phyloP scores from a whole-genome alignment of 495 filamentous ascomycete species.

The Tuber magnatum region DNA sequence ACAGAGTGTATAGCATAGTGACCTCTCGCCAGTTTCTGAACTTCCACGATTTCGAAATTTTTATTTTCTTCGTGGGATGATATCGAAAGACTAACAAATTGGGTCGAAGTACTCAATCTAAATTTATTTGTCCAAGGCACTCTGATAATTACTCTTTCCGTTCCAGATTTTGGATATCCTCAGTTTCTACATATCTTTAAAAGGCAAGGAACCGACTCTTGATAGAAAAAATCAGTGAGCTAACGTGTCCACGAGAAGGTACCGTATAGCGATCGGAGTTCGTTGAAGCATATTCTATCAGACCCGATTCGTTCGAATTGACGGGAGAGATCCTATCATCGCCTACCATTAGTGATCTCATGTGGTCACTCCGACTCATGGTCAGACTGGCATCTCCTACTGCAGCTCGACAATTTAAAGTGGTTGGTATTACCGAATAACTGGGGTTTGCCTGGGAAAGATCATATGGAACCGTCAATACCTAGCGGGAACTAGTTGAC shows the following conservation, averaged over 20 bases:
- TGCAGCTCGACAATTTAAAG: background rate
- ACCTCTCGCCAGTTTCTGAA: background rate
- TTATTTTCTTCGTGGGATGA: background rate
- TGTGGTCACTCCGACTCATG: background rate
- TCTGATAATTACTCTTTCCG: background rate
- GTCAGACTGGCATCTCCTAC: background rate
- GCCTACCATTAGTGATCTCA: background rate
- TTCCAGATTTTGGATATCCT: background rate
- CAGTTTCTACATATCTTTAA: too few relatives aligned
- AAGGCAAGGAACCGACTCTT: background rate
- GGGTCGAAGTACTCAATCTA: too few relatives aligned
- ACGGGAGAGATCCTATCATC: background rate
- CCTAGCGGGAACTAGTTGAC: too few relatives aligned
- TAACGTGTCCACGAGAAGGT: background rate
- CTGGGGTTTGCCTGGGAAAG: too few relatives aligned
- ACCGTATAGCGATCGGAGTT: background rate
- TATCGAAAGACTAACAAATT: background rate
- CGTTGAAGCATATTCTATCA: background rate
- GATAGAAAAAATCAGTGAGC: background rate
- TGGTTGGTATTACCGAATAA: background rate
- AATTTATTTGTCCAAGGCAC: background rate
- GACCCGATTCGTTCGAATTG: background rate
- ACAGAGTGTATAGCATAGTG: background rate
- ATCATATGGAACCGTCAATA: too few relatives aligned
- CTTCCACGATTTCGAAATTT: too few relatives aligned